Base-by-base conservation (phyloP, 2,329 filamentous ascomycete species). In the Botrytis aclada region DNA sequence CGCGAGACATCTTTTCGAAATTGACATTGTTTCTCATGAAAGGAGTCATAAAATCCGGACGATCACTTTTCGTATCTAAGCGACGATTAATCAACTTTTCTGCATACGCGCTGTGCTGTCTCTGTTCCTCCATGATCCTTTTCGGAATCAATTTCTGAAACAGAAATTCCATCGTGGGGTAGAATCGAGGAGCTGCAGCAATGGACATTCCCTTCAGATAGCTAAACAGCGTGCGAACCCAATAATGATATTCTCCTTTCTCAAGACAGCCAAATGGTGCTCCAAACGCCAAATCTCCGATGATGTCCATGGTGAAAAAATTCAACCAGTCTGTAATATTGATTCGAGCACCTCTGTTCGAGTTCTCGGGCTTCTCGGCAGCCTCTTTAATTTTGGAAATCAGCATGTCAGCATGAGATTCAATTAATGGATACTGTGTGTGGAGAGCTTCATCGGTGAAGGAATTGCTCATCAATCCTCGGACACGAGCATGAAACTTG, bases 281-380 rank as follows among this genome's bases (percentile, higher is more conserved):
- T 4, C 83, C 83, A 74, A 85, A 47, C 0, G 83, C 81, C 51
- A 85, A 79, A 72, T 84, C 83, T 37, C 83, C 82, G 54, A 83
- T 80, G 32, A 83, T 77, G 73, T 82, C 82, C 74, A 83, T 82
- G 4, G 81, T 79, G 7, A 78, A 70, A 74, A 78, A 82, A 66
- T 81, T 81, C 71, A 75, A 80, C 81, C 80, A 82, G 62, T 78
- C 74, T 18, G 73, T 77, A 75, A 82, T 77, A 45, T 76, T 73
- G n/a, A 74, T 61, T 14, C n/a, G 3, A n/a, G 73, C 61, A 22
- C 56, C 66, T 29, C 66, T 34, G 1, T 32, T 61, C 16, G 25
- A 41, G 25, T 67, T 64, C 34, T 72, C 74, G 18, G 69, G 39
- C 7, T 58, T 69, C 16, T 41, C 18, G 20, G 65, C 25, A 56